Evolutionary conservation across 2,329 filamentous ascomycete species (phyloP).

Genomic region (Nemania sp.): DNA sequence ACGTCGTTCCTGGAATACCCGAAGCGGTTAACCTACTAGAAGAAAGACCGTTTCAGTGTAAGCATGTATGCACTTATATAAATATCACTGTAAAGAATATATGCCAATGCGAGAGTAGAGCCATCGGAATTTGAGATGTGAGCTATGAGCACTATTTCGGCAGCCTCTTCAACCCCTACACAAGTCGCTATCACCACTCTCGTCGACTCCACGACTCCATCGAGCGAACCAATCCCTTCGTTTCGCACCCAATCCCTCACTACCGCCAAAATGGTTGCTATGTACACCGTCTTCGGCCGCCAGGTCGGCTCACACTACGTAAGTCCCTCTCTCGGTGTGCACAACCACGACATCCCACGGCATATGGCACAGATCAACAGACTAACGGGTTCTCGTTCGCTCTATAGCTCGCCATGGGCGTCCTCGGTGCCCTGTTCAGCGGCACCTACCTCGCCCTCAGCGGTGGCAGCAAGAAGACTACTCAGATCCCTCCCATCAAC

Average conservation of each 20-base stretch:
- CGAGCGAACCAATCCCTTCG: slow-evolving; percentile 39
- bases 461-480: slow-evolving; percentile 59
- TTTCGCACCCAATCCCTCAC: slow-evolving; percentile 44
- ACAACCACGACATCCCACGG: background rate
- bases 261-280: slow-evolving; percentile 60
- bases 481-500: slow-evolving; percentile 69
- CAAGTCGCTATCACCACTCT: slow-evolving; percentile 34
- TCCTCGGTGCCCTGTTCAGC: slow-evolving; percentile 64
- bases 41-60: too few relatives aligned
- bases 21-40: background rate
- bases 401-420: slow-evolving; percentile 67
- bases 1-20: slow-evolving; percentile 20
- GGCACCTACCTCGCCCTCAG: slow-evolving; percentile 59
- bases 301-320: slow-evolving; percentile 73
- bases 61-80: background rate
- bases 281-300: slow-evolving; percentile 69
- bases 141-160: slow-evolving; percentile 51
- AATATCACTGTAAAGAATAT: slow-evolving; percentile 20
- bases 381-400: slow-evolving; percentile 41
- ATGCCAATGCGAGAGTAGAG: slow-evolving; percentile 31
- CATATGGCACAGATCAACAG: background rate
- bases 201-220: slow-evolving; percentile 43
- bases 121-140: slow-evolving; percentile 45
- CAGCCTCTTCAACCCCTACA: slow-evolving; percentile 42
- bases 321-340: slow-evolving; percentile 50